phyloP scores from a whole-genome alignment of 1,284 basidiomycete genomes.

The Apiotrichum laibachii region DNA sequence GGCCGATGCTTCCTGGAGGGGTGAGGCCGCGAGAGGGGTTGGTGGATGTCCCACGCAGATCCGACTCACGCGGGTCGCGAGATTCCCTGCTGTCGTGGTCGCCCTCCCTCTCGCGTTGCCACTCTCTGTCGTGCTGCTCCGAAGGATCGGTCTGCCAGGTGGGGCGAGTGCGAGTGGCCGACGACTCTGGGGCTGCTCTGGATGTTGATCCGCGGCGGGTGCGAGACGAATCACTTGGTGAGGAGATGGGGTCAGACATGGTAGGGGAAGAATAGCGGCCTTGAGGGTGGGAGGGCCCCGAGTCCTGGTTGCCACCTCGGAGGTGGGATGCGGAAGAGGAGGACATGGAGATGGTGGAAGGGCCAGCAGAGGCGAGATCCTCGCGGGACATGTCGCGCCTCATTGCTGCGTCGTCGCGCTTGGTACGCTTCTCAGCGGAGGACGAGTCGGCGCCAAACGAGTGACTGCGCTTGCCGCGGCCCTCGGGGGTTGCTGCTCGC shows the following conservation, averaged over 20 bases:
- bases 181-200: neutral
- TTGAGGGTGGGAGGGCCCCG: neutral
- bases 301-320: neutral
- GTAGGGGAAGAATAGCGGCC: slow-evolving; percentile 1
- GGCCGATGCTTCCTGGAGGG: neutral
- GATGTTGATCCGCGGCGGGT: neutral
- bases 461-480: slow-evolving; percentile 14
- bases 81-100: neutral
- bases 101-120: neutral
- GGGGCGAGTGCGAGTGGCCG: neutral
- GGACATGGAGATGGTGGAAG: neutral
- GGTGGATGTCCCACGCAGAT: slow-evolving; percentile 18
- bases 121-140: neutral
- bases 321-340: neutral
- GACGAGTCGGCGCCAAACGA: slow-evolving; percentile 11
- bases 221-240: neutral
- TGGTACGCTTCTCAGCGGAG: slow-evolving; percentile 7
- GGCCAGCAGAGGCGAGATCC: neutral
- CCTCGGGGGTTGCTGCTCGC: slow-evolving; percentile 7
- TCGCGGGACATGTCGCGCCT: neutral
- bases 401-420: neutral
- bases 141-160: slow-evolving; percentile 15
- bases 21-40: slow-evolving; percentile 31
- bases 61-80: slow-evolving; percentile 1
- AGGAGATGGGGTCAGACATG: slow-evolving; percentile 2